Base-by-base conservation (phyloP, 305 asterid species). In the Euphrasia arctica region DNA sequence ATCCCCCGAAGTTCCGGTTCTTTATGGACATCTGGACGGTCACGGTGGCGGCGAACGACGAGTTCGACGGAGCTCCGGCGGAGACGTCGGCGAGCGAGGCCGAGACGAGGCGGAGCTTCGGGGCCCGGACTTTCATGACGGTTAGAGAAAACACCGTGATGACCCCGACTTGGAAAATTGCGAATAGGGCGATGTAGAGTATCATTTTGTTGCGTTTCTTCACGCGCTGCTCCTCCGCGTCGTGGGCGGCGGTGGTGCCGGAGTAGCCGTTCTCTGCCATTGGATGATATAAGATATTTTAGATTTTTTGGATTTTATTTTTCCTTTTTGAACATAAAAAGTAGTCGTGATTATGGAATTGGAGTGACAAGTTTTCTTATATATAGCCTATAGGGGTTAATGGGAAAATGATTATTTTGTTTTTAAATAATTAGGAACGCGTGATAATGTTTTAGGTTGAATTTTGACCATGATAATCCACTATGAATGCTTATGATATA, bases 191-290 rank as follows among this genome's bases (percentile, higher is more conserved):
- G 12, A 73, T 25, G 43, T 62, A 67, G 0, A 42, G 15, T 1
- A 73, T 27, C 36, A 71, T 57, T 42, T 68, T 73, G 42, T 14
- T 49, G 27, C 77, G 72, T n/a, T 67, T 63, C 43, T 63, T 62
- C 43, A 15, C 27, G 11, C 61, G 64, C 36, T 2, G 60, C 34
- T 75, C 59, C 4, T 52, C 34, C 22, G 74, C 74, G 63, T n/a
- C 54, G 32, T 43, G 43, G 4, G 59, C 64, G 43, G 65, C 72
- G 39, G 50, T 73, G 43, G 49, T 9, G 5, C 56, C 58, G 10
- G 5, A 5, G 22, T 66, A 29, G 10, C 61, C 67, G 57, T 51
- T 15, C 1, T 5, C 51, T n/a, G 51, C 14, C 51, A n/a, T 47
- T 15, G 3, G 15, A n/a, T 1, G 6, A 11, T 14, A 0, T 62